Percentiles rank a stretch among this genome's conserved stretches.
Evolutionary conservation across 2,329 filamentous ascomycete species (phyloP).

Genomic region (Exutisphaerella laricina): DNA sequence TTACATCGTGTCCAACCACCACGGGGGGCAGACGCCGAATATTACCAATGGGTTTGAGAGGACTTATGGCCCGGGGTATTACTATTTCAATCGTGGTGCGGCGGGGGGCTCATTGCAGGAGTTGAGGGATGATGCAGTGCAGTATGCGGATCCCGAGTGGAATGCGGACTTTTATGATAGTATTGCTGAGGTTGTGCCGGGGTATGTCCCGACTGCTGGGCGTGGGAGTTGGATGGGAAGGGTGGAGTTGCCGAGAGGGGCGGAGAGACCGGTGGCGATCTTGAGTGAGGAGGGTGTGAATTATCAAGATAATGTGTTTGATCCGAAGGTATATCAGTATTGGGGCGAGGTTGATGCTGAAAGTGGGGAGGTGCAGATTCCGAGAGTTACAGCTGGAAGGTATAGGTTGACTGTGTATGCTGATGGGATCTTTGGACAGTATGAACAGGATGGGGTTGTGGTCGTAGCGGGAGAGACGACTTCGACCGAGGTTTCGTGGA

Average conservation of each 20-base stretch:
- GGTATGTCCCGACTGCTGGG: slow-evolving; percentile 50
- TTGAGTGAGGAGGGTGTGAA: slow-evolving; percentile 49
- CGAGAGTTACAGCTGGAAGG: slow-evolving; percentile 51
- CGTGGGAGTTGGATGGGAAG: slow-evolving; percentile 49
- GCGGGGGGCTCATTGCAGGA: slow-evolving; percentile 42
- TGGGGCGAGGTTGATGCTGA: slow-evolving; percentile 50
- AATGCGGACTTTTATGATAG: slow-evolving; percentile 58
- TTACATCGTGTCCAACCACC: slow-evolving; percentile 59
- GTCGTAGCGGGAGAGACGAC: slow-evolving; percentile 41
- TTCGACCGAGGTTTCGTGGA: slow-evolving; percentile 44
- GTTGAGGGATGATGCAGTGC: slow-evolving; percentile 51
- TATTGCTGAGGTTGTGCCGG: slow-evolving; percentile 55
- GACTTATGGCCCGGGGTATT: slow-evolving; percentile 60
- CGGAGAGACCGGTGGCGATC: slow-evolving; percentile 51
- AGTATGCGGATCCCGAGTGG: slow-evolving; percentile 50
- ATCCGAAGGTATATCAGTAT: slow-evolving; percentile 56
- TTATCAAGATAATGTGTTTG: slow-evolving; percentile 55
- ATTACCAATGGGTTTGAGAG: slow-evolving; percentile 60
- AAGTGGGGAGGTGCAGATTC: slow-evolving; percentile 48
- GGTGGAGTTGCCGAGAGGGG: slow-evolving; percentile 49
- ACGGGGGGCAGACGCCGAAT: slow-evolving; percentile 58
- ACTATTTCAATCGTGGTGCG: slow-evolving; percentile 56
- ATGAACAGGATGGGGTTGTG: slow-evolving; percentile 47
- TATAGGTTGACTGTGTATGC: slow-evolving; percentile 61
- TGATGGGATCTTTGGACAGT: slow-evolving; percentile 57